A percentile compares a stretch with the other conserved stretches of the same genome.
phyloP scores from a whole-genome alignment of 371 early-diverging fungal genomes.

The Polyrhizophydium stewartii region DNA sequence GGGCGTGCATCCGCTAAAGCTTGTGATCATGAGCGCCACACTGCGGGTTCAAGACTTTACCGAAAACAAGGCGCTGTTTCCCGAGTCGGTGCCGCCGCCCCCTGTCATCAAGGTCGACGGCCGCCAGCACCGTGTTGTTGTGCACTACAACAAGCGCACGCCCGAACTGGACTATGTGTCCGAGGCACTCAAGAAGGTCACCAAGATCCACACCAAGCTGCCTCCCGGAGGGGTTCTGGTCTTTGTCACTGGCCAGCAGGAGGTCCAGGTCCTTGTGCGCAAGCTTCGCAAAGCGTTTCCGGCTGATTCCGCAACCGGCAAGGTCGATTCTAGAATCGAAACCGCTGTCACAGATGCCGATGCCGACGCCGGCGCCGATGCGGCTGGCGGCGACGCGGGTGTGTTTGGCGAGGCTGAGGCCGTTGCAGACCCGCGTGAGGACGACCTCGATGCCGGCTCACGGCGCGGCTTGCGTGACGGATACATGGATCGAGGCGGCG shows the following conservation, averaged over 20 bases:
- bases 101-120: conserved; percentile 94
- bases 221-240: conserved; percentile 92
- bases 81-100: conserved; percentile 41
- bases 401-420: conserved; percentile 44
- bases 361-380: neutral
- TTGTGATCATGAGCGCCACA: conserved; percentile 99
- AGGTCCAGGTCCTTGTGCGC: conserved; percentile 75
- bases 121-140: conserved; percentile 78
- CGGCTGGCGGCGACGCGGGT: conserved; percentile 19
- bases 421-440: neutral
- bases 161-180: conserved; percentile 64
- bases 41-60: conserved; percentile 90
- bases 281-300: conserved; percentile 55
- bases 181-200: conserved; percentile 79
- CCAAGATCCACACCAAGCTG: conserved; percentile 85
- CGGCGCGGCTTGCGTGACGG: too few species aligned
- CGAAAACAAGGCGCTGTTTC: conserved; percentile 74
- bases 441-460: too few species aligned
- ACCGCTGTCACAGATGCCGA: neutral
- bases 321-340: conserved; percentile 14
- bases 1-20: conserved; percentile 70
- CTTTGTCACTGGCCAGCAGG: conserved; percentile 90
- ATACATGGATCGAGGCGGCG: neutral
- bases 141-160: conserved; percentile 78
- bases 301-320: conserved; percentile 7